Base-by-base conservation (phyloP, 2,329 filamentous ascomycete genomes). In the Aspergillus unguis region DNA sequence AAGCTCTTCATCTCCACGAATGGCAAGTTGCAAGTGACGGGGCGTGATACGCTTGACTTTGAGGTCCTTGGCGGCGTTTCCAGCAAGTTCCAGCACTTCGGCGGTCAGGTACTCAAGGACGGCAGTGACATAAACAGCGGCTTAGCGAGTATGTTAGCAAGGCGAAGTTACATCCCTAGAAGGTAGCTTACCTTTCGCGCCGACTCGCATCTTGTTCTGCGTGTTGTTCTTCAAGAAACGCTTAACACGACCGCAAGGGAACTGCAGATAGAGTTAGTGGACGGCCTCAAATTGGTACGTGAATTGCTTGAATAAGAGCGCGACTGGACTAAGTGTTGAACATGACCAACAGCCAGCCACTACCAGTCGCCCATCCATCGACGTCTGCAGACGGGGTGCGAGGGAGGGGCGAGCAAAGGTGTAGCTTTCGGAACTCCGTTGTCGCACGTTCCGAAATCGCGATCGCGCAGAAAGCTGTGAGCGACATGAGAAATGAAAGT, bases 21-120 rank as follows among this genome's bases (percentile, higher is more conserved):
- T 99, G 66, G 94, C 94, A 58, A 99, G 88, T 76, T 99, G 94
- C 61, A 99, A 80, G 75, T 99, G 94, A 74, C 94, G 92, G 52
- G 94, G 94, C 9, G 92, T 97, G 76, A 99, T 99, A 77, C 94
- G 94, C 86, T 97, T 99, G 79, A 97, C 94, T 79, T 97, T 99
- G 71, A 97, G 88, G 75, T 99, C 94, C 83, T 97, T 97, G 75
- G 94, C 94, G 49, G 94, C 94, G 74, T 99, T 99, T 75, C 94
- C 94, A 73, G 94, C 94, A 61, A 99, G 82, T 76, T 99, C 94
- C 66, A 99, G 87, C 43, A 99, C 92, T 84, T 99, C 92, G 60
- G 92, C 92, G 56, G 94, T 96, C 63, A 99, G 81, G 74, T 99
- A 99, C 79, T 99, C 94, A 60, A 99, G 88, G 52, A 99, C 94